phyloP scores from a whole-genome alignment of 1,139 yeast genomes.

The Hemisphaericaspora xylofermentans region DNA sequence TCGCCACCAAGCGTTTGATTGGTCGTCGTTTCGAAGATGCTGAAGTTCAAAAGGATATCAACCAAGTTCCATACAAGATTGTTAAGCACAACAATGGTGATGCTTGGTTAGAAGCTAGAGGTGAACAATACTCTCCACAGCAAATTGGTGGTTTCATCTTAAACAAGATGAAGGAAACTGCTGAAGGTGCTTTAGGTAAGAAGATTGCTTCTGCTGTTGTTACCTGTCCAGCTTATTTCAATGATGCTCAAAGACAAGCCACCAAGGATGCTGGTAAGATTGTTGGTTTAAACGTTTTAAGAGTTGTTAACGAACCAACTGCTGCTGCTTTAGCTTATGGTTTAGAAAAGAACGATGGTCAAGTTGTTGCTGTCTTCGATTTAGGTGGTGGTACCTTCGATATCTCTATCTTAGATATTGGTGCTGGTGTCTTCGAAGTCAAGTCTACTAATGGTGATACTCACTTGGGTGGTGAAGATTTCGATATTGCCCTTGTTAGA shows the following conservation, averaged over 20 bases:
- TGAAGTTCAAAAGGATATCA: slow-evolving; percentile 95
- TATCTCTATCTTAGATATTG: slow-evolving; percentile 80
- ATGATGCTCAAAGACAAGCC: slow-evolving; percentile 98
- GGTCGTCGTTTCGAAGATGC: slow-evolving; percentile 97
- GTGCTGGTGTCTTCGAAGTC: slow-evolving; percentile 86
- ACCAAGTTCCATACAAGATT: slow-evolving; percentile 96
- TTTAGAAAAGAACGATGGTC: slow-evolving; percentile 75
- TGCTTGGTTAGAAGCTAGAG: slow-evolving; percentile 99
- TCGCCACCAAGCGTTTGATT: slow-evolving; percentile 97
- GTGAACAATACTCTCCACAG: slow-evolving; percentile 89
- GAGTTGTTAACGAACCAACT: slow-evolving; percentile 98
- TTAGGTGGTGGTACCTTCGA: slow-evolving; percentile 91
- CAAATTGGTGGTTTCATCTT: slow-evolving; percentile 97
- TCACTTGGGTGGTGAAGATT: slow-evolving; percentile 91
- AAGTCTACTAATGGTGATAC: slow-evolving; percentile 89
- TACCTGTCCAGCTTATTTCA: slow-evolving; percentile 97
- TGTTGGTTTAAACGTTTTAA: slow-evolving; percentile 91
- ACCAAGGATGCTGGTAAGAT: slow-evolving; percentile 98
- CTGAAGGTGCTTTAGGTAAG: slow-evolving; percentile 88
- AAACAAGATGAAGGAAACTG: slow-evolving; percentile 97
- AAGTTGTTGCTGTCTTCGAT: slow-evolving; percentile 81
- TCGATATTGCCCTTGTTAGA: slow-evolving; percentile 84
- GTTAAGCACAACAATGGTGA: slow-evolving; percentile 96
- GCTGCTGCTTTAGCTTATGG: slow-evolving; percentile 99
- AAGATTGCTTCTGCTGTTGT: slow-evolving; percentile 85